Evolutionary conservation across 2,329 filamentous ascomycete genomes (phyloP), one percentile per base, ranked within the genome.

Genomic region (Nannizzia gypsea): DNA sequence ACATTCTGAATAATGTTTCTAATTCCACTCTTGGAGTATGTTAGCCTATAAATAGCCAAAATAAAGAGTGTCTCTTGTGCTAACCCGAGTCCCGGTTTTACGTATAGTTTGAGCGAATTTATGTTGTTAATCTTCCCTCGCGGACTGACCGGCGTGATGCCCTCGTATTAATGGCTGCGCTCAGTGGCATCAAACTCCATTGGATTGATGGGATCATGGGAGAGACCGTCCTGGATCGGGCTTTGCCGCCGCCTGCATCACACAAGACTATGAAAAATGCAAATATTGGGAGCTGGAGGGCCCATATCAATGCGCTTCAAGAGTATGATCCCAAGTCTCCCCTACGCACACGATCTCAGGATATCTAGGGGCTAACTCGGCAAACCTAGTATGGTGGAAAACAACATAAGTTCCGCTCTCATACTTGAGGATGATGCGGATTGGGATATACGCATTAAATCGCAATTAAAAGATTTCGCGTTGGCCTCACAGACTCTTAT

Each of bases 381-480:
- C 13, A 6, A 22, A 26, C 26, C 6, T 20, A 73, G 72, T 22
- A 70, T 82, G 11, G 72, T 82, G 11, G 69, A 75, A n/a, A 68
- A 75, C 9, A 74, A 76, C 44, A 64, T 80, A 2, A 69, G 72
- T 1, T 78, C 76, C 1, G 80, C 78, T 0, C 68, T 83, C 1
- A 78, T 83, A 28, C 66, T 83, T 26, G 81, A 83, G 65, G 81
- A 83, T 64, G 81, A 83, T 60, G 74, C 76, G 20, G 81, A 83
- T 68, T 83, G 81, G 81, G 81, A 83, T 60, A 68, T 82, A 11
- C 70, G 74, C 0, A 67, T 83, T 24, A 78, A 78, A 34, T 57
- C 68, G 0, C 81, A 83, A 64, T 72, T 83, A 15, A 70, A 70
- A 8, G 58, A 52, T 6, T 58, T 44, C 17, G 56, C 56, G 13